A percentile compares a stretch with the other conserved stretches of the same genome.
phyloP scores from a whole-genome alignment of 345 rosid genomes.

The Eucalyptus cladocalyx region DNA sequence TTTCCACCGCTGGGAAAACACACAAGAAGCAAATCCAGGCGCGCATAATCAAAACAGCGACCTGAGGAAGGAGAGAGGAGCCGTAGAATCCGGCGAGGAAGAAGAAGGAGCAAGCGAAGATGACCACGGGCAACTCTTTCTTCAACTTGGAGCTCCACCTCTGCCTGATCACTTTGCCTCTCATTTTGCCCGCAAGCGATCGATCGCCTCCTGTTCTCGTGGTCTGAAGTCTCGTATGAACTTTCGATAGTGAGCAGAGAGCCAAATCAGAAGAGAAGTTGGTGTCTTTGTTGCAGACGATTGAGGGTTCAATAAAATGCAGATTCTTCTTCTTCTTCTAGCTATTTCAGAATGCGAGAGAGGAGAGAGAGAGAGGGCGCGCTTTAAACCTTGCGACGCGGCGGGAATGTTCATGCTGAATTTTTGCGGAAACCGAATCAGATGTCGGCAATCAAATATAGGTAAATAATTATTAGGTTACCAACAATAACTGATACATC shows the following conservation, averaged over 20 bases:
- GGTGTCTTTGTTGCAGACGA: not conserved
- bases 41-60: not conserved
- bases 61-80: constrained; percentile 38
- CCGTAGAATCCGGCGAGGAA: constrained; percentile 33
- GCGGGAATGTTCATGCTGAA: not conserved
- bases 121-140: constrained; percentile 7
- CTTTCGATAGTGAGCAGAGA: not conserved
- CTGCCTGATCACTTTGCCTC: not conserved
- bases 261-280: not conserved
- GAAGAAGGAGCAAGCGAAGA: constrained; percentile 18
- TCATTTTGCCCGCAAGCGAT: not conserved
- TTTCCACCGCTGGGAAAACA: not conserved
- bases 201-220: not conserved
- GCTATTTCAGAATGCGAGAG: not conserved
- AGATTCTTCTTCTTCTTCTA: not conserved
- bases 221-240: not conserved
- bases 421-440: not conserved
- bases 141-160: constrained; percentile 8
- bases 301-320: not conserved
- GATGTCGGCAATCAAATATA: not conserved
- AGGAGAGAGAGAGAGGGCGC: not conserved
- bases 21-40: not conserved
- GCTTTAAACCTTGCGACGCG: not conserved
- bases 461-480: not conserved
- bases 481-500: not conserved